A percentile compares a stretch with the other conserved stretches of the same genome.
phyloP scores from a whole-genome alignment of 805 yeast species.

The Maudiozyma pseudohumilis region DNA sequence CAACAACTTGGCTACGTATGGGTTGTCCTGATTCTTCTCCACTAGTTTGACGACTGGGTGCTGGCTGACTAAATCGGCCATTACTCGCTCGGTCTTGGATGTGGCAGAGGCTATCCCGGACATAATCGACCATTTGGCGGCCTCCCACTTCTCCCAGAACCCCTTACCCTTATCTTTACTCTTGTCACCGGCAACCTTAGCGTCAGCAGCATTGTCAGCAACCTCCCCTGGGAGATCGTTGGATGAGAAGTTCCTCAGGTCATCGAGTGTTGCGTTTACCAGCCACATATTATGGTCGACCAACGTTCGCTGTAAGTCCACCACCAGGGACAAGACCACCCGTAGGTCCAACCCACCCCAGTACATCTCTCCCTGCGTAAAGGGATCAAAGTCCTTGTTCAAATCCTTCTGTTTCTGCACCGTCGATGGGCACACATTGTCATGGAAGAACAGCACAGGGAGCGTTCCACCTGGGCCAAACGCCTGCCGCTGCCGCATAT shows the following conservation, averaged over 20 bases:
- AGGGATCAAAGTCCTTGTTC: slow-evolving; percentile 64
- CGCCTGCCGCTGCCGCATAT: too few species aligned
- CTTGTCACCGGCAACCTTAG: neutral
- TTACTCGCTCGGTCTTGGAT: slow-evolving; percentile 25
- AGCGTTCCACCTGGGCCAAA: slow-evolving; percentile 35
- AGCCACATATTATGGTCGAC: slow-evolving; percentile 64
- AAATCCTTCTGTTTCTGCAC: slow-evolving; percentile 47
- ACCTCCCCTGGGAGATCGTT: neutral
- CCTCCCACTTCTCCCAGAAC: slow-evolving; percentile 21
- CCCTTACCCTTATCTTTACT: neutral
- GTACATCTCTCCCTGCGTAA: slow-evolving; percentile 46
- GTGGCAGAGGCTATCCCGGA: slow-evolving; percentile 78
- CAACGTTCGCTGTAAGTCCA: slow-evolving; percentile 57
- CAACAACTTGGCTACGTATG: slow-evolving; percentile 41
- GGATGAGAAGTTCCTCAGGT: slow-evolving; percentile 30
- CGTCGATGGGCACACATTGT: slow-evolving; percentile 74
- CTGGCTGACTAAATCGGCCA: slow-evolving; percentile 16
- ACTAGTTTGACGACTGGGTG: slow-evolving; percentile 25
- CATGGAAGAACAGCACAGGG: slow-evolving; percentile 89
- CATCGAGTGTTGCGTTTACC: slow-evolving; percentile 62
- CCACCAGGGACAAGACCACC: slow-evolving; percentile 40
- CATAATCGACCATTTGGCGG: slow-evolving; percentile 77
- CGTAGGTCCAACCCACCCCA: slow-evolving; percentile 92
- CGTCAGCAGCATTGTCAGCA: neutral
- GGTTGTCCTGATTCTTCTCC: slow-evolving; percentile 36